Evolutionary conservation across 176 grass and related monocot species (phyloP), one percentile per base, ranked within the genome.

Genomic region (Oryza glaberrima): DNA sequence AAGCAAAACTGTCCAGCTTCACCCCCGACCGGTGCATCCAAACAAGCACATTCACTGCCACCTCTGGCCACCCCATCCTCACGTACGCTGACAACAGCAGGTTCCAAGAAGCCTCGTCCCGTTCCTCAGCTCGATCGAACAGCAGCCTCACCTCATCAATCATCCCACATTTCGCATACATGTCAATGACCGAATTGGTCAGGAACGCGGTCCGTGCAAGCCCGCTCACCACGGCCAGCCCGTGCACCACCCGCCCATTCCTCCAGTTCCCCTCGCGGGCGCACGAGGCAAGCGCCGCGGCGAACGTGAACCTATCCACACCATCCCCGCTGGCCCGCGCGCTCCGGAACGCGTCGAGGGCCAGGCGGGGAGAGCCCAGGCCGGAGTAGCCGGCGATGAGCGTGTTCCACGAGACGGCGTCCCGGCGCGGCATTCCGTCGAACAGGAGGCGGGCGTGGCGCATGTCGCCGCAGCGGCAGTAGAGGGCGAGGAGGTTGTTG

Each of bases 11-110:
- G 47, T 91, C 88, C 1, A 97, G 79, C 79, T 77, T 91, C 6
- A 90, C 86, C 28, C 86, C 88, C 0, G 86, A 92, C 17, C 92
- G 43, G 75, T 97, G 95, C 95, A 97, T 94, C 92, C 90, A 91
- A 60, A 94, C 88, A 63, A 97, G 90, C 81, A 97, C 75, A 72
- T 91, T 82, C 46, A 74, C 65, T 0, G 83, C 95, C 47, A 97
- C 92, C 75, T 97, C 88, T 0, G 88, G 90, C 92, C 92, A 93
- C 7, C 84, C 84, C 64, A 94, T 80, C 48, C 85, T 63, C 7
- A 83, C 78, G 14, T 97, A 97, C 0, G 88, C 92, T 0, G 86
- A 89, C 23, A 91, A 34, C 23, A 97, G 82, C 74, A 84, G 86
- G 46, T 97, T 97, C 90, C 95, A 97, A 1, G 95, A 91, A 26